These are phyloP conservation scores for Cenchrus fungigraminus DNA, from an alignment of 176 grass and related monocot species.

Conservation along the genomic window DNA sequence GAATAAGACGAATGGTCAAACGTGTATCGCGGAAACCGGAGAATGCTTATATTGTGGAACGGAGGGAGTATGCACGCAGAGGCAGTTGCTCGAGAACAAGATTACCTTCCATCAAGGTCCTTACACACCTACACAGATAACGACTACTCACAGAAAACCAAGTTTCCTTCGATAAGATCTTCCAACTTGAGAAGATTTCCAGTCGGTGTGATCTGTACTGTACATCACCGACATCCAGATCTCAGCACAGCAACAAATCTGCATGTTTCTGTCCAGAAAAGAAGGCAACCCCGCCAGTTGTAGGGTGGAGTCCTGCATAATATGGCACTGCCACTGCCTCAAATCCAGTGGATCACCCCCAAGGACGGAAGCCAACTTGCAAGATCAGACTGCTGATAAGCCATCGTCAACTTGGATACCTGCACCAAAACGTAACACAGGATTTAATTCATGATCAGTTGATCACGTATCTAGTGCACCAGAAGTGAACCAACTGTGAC, in stretches of 20 bases:
- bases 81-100: background rate
- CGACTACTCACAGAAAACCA: background rate
- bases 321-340: constrained; percentile 38
- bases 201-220: background rate
- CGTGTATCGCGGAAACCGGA: no score
- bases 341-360: constrained; percentile 20
- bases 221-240: constrained; percentile 16
- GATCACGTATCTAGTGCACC: constrained; percentile 12
- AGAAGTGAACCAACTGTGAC: constrained; percentile 19
- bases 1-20: no score
- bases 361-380: constrained; percentile 31
- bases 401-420: constrained; percentile 22
- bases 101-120: background rate
- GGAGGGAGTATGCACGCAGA: background rate
- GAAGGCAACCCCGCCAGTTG: constrained; percentile 7
- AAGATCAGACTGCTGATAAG: constrained; percentile 33
- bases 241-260: constrained; percentile 35
- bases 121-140: constrained; percentile 23
- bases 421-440: constrained; percentile 33
- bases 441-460: constrained; percentile 18
- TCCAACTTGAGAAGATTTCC: constrained; percentile 34
- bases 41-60: no score
- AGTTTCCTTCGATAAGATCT: constrained; percentile 17
- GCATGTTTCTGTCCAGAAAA: constrained; percentile 22
- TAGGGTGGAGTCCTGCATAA: constrained; percentile 33